These are phyloP conservation scores for Lactarius sp. DNA, from an alignment of 768 basidiomycete species.

Conservation along the genomic window DNA sequence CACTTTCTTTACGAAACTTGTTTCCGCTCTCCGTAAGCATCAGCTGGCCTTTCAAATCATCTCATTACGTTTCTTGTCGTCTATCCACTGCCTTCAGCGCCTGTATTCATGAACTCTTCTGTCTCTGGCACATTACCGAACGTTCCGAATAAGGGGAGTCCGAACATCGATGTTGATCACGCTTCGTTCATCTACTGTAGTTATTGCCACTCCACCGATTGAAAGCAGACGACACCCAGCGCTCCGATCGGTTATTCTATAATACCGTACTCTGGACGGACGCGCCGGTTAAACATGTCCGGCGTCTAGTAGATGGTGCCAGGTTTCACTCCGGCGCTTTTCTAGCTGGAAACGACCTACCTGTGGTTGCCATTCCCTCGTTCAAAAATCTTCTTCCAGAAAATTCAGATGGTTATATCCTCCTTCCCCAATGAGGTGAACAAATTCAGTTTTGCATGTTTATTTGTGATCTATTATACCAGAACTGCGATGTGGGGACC, in stretches of 20 bases:
- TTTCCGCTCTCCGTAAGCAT: conserved; percentile 6
- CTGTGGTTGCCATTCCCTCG: conserved; percentile 33
- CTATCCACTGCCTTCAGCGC: not conserved
- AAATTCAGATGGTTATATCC: conserved; percentile 4
- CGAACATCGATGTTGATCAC: conserved; percentile 9
- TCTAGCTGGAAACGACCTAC: conserved; percentile 32
- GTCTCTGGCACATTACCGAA: conserved; percentile 1
- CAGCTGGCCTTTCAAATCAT: not conserved
- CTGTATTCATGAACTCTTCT: not conserved
- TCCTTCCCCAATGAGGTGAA: not conserved
- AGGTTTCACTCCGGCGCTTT: conserved; percentile 57
- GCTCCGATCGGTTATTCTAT: conserved; percentile 33
- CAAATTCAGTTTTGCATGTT: conserved; percentile 54
- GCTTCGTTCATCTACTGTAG: conserved; percentile 3
- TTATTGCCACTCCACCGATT: conserved; percentile 33
- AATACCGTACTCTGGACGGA: conserved; percentile 57
- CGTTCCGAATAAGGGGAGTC: conserved; percentile 4
- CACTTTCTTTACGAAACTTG: not conserved
- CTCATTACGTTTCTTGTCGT: not conserved
- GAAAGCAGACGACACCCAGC: conserved; percentile 38
- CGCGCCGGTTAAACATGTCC: conserved; percentile 39
- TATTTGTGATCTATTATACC: conserved; percentile 48
- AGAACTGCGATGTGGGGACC: conserved; percentile 43
- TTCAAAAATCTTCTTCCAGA: conserved; percentile 30
- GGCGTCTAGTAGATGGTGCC: conserved; percentile 46